Evolutionary conservation across 2,329 filamentous ascomycete species (phyloP), one percentile per base, ranked within the genome.

Genomic region (Falciphora oryzae): DNA sequence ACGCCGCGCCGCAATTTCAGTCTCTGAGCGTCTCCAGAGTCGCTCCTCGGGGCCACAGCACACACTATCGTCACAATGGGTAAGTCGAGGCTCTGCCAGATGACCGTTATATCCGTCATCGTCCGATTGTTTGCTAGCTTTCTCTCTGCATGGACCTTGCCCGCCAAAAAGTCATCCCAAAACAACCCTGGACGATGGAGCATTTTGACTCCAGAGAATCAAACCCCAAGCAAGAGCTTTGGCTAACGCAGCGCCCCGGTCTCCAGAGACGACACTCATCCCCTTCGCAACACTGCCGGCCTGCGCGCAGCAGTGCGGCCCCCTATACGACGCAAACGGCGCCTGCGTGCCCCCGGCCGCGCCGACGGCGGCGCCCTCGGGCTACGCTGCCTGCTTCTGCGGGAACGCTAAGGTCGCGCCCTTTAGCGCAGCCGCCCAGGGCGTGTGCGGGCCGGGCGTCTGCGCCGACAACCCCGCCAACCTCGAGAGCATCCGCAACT

Each of bases 311-410:
- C 67, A 72, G 60, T 92, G 89, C 71, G 80, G 82, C 58, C 73
- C 79, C 32, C 84, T 92, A 59, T 86, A 83, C 72, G 84, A 91
- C 75, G 91, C 90, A 65, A 90, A 93, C 72, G 83, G 83, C 59
- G 85, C 81, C 67, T 96, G 92, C 75, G 82, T 89, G 1, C 88
- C 89, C 4, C 84, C 83, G 4, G 80, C 77, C 29, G 79, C 76
- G 4, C 74, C 82, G 6, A 74, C 76, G 8, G 80, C 81, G 62
- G 79, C 81, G 61, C 74, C 82, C 57, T 71, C 75, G 27, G 83
- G 80, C 58, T 91, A 89, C 74, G 80, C 85, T 63, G 79, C 81
- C 50, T 96, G 92, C 77, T 93, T 96, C 78, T 96, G 92, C 78
- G 78, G 81, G 70, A 86, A 89, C 62, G 68, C 80, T 16, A 78